Conservation (phyloP, 1,139 yeast genomes). For the Protomyces pachydermus region DNA sequence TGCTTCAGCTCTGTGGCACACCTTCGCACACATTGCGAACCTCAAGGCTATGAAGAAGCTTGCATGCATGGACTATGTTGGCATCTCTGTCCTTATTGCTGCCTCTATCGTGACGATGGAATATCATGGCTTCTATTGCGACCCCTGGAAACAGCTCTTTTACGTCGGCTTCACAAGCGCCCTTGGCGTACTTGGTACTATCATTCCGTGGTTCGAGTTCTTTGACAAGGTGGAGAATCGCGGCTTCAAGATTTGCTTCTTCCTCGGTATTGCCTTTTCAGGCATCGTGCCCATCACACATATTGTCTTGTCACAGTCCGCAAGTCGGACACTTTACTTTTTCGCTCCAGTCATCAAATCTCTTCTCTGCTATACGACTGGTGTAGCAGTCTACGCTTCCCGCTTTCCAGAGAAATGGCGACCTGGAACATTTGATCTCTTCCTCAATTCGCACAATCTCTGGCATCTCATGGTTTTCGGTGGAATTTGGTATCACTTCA, state of each 20-base stretch:
- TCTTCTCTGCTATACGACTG: constrained; percentile 67
- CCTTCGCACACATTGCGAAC: constrained; percentile 74
- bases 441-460: constrained; percentile 89
- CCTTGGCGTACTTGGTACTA: constrained; percentile 68
- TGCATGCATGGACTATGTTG: constrained; percentile 94
- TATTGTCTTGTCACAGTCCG: constrained; percentile 55
- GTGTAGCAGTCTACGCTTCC: constrained; percentile 83
- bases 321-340: constrained; percentile 48
- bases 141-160: constrained; percentile 47
- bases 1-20: constrained; percentile 86
- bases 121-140: constrained; percentile 66
- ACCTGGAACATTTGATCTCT: constrained; percentile 53
- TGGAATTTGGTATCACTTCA: constrained; percentile 60
- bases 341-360: constrained; percentile 63
- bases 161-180: constrained; percentile 59
- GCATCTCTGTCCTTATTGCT: constrained; percentile 82
- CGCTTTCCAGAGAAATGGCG: constrained; percentile 81
- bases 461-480: constrained; percentile 91
- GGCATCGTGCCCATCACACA: constrained; percentile 66
- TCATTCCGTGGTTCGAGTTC: constrained; percentile 82
- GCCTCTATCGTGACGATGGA: constrained; percentile 87
- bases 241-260: constrained; percentile 73
- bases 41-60: constrained; percentile 61
- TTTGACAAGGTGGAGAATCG: constrained; percentile 86
- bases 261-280: constrained; percentile 68